Base-by-base conservation (phyloP, 2,329 filamentous ascomycete species). In the Volutella citrinella region DNA sequence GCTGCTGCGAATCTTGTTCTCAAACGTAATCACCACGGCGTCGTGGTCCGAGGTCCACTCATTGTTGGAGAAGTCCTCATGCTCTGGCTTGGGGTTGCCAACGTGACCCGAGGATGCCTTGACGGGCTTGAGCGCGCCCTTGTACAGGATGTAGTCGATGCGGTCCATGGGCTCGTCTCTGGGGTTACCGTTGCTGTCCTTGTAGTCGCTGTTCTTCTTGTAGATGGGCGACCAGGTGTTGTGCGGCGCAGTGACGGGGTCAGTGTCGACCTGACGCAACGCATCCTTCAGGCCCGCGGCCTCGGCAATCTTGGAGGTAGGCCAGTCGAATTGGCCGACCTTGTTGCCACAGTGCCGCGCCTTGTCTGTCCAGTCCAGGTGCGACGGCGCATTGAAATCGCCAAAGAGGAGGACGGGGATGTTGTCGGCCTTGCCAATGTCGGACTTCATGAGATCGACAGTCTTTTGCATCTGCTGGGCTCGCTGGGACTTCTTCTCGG, bases 1-100 rank as follows among this genome's bases (percentile, higher is more conserved):
- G n/a, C n/a, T n/a, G n/a, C n/a, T n/a, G n/a, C n/a, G n/a, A n/a
- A n/a, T n/a, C n/a, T n/a, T n/a, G n/a, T n/a, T n/a, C n/a, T n/a
- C n/a, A n/a, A n/a, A n/a, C n/a, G n/a, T n/a, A n/a, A n/a, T n/a
- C n/a, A n/a, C n/a, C n/a, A n/a, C n/a, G n/a, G n/a, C n/a, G n/a
- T n/a, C n/a, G n/a, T 68, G 64, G 43, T 68, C 64, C 7, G 61
- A 60, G 10, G 62, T 59, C 64, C 64, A 68, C 46, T 67, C 61
- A 13, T 68, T 68, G 9, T 63, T 32, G 33, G 42, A 30, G 25
- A 64, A 53, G 32, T 62, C 41, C 1, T n/a, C n/a, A n/a, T 64
- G 64, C 28, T 51, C 34, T 4, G 59, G 43, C 30, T 46, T 52
- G 0, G 63, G 63, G 2, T 54, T 44, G 4, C 65, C 65, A 1